These are phyloP conservation scores for Hypoxylon perforatum DNA, from an alignment of 495 filamentous ascomycete genomes.

Conservation along the genomic window DNA sequence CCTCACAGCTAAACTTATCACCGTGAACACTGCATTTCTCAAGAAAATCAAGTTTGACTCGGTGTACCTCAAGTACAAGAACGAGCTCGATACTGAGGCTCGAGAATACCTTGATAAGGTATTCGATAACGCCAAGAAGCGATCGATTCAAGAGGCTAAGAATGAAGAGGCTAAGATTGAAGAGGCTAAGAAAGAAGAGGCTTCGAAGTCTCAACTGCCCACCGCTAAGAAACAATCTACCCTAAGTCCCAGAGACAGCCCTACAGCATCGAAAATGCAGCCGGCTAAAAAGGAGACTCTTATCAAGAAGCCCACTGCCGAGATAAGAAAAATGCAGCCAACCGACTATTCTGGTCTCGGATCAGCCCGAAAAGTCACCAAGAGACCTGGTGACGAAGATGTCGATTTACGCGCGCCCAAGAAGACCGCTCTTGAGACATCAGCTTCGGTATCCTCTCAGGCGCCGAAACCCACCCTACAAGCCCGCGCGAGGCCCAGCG, in stretches of 20 bases:
- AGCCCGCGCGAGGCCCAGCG: slow-evolving; percentile 32
- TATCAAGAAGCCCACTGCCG: slow-evolving; percentile 29
- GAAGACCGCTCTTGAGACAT: slow-evolving; percentile 50
- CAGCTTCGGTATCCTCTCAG: slow-evolving; percentile 25
- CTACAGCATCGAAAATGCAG: slow-evolving; percentile 2
- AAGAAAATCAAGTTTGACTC: slow-evolving; percentile 75
- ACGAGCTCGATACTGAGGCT: slow-evolving; percentile 72
- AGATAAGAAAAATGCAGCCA: slow-evolving; percentile 33
- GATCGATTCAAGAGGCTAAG: slow-evolving; percentile 59
- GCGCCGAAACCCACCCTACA: slow-evolving; percentile 21
- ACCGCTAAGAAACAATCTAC: slow-evolving; percentile 26
- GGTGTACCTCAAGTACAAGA: slow-evolving; percentile 69
- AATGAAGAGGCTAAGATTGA: slow-evolving; percentile 8
- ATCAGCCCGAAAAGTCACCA: slow-evolving; percentile 44
- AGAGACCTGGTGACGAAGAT: slow-evolving; percentile 54
- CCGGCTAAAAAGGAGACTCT: slow-evolving; percentile 14
- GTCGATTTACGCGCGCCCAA: slow-evolving; percentile 51
- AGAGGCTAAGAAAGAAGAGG: slow-evolving; percentile 10
- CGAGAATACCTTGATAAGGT: slow-evolving; percentile 57
- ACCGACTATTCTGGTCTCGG: slow-evolving; percentile 41
- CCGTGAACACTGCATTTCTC: slow-evolving; percentile 29
- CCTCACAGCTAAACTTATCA: slow-evolving; percentile 70
- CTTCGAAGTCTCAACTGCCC: slow-evolving; percentile 5
- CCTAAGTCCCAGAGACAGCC: slow-evolving; percentile 2
- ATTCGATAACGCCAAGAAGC: slow-evolving; percentile 63